phyloP scores from a whole-genome alignment of 78 protist species.

The Diacronema lutheri region DNA sequence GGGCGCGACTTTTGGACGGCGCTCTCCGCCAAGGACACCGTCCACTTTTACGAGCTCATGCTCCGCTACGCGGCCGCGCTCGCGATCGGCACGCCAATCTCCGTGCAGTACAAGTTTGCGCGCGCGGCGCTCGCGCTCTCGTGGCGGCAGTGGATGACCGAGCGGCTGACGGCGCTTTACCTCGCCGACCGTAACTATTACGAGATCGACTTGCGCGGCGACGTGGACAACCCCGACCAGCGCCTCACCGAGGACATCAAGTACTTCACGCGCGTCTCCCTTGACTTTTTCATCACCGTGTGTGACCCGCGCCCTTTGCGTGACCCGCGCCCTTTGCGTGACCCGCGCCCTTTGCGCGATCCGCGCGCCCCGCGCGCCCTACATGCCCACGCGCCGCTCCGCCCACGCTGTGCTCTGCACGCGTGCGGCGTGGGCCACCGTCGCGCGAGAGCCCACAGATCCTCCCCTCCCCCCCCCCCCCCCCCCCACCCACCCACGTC shows the following conservation, averaged over 20 bases:
- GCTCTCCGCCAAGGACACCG: neutral
- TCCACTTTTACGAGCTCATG: neutral
- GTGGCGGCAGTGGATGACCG: conserved; percentile 37
- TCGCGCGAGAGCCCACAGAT: too few species aligned
- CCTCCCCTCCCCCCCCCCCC: too few species aligned
- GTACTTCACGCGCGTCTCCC: conserved; percentile 18
- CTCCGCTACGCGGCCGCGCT: neutral
- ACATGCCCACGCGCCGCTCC: too few species aligned
- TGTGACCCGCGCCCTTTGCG: too few species aligned
- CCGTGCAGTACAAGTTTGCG: conserved; percentile 11
- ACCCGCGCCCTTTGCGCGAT: too few species aligned
- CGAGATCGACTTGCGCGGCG: neutral
- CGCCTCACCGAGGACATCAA: conserved; percentile 39
- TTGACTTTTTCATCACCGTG: conserved; percentile 32
- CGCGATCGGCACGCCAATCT: conserved; percentile 9
- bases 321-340: too few species aligned
- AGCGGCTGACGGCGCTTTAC: neutral
- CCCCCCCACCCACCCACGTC: too few species aligned
- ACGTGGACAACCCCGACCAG: conserved; percentile 58
- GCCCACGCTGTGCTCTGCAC: too few species aligned
- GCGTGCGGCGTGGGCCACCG: too few species aligned
- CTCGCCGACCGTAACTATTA: neutral
- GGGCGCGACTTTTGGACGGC: conserved; percentile 24
- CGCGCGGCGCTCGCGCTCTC: conserved; percentile 13
- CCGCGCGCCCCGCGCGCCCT: too few species aligned